Percentiles rank a stretch among this genome's conserved stretches.
Conservation (phyloP, 176 grass and related monocot genomes). For the Carex littledalei region DNA sequence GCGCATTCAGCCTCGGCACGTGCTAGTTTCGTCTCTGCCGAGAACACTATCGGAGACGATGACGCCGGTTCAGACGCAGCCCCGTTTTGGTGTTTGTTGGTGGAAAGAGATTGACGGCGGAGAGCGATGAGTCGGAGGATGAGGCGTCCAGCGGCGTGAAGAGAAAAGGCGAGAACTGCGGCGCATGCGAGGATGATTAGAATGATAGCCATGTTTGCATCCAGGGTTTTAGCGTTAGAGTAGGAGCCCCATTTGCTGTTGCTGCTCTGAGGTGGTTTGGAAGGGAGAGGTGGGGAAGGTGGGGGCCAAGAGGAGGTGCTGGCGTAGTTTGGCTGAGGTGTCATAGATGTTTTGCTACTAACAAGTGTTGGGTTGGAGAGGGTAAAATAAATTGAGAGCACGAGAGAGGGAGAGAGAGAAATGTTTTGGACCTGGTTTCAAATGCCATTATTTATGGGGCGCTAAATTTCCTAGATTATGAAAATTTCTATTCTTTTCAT, state of each 20-base stretch:
- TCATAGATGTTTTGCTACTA: neutral
- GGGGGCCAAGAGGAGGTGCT: conserved; percentile 20
- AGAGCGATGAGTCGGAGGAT: conserved; percentile 37
- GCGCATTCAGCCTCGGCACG: conserved; percentile 52
- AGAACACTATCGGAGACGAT: conserved; percentile 23
- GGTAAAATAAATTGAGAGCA: neutral
- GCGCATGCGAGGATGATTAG: conserved; percentile 75
- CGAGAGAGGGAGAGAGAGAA: neutral
- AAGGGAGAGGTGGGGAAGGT: neutral
- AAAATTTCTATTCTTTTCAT: neutral
- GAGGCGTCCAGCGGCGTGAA: conserved; percentile 65
- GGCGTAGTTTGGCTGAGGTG: conserved; percentile 39
- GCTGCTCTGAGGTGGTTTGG: neutral
- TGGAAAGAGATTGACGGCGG: neutral
- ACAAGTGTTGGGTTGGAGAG: neutral
- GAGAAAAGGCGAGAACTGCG: conserved; percentile 66
- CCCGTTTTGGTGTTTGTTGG: conserved; percentile 22
- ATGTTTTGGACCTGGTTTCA: neutral
- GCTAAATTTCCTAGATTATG: neutral
- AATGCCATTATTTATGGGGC: neutral
- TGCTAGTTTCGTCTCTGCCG: neutral
- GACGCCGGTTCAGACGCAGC: neutral
- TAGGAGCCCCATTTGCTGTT: conserved; percentile 51
- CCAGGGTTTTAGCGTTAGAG: conserved; percentile 58
- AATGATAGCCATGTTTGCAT: conserved; percentile 84